phyloP scores from a whole-genome alignment of 768 basidiomycete genomes.

The Mycena indigotica region DNA sequence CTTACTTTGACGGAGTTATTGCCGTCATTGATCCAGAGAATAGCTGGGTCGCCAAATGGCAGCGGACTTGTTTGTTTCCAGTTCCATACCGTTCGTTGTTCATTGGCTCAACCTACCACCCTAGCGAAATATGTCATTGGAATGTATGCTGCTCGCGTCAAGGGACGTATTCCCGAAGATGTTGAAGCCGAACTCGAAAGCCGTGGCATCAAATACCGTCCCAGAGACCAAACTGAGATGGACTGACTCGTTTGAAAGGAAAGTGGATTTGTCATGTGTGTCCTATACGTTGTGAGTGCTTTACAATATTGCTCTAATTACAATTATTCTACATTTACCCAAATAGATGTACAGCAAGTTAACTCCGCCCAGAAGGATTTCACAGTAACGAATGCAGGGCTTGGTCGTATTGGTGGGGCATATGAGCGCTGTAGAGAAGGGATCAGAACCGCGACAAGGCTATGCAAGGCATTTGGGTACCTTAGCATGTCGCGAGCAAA shows the following conservation, averaged over 20 bases:
- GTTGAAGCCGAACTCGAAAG: constrained; percentile 79
- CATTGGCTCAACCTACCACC: constrained; percentile 7
- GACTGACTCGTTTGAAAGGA: constrained; percentile 42
- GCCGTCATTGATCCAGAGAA: constrained; percentile 81
- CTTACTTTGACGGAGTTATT: constrained; percentile 91
- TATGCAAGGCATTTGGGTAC: constrained; percentile 34
- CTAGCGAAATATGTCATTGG: constrained; percentile 88
- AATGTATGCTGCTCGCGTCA: constrained; percentile 91
- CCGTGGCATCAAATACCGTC: constrained; percentile 82
- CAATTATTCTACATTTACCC: constrained; percentile 9
- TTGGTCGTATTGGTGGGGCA: constrained; percentile 81
- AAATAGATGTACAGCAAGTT: not conserved
- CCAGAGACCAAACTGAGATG: constrained; percentile 77
- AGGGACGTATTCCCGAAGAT: constrained; percentile 82
- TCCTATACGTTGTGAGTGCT: constrained; percentile 14
- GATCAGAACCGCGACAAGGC: not conserved
- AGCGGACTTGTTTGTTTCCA: constrained; percentile 75
- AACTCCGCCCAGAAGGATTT: constrained; percentile 8
- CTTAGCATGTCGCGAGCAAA: constrained; percentile 84
- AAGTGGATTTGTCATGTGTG: not conserved
- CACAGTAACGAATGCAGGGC: constrained; percentile 70
- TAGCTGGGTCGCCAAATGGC: constrained; percentile 97
- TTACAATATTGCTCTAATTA: constrained; percentile 3
- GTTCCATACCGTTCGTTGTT: constrained; percentile 3
- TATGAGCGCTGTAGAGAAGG: constrained; percentile 54